Evolutionary conservation across 1,139 yeast genomes (phyloP).

Genomic region (Blastobotrys persicus): DNA sequence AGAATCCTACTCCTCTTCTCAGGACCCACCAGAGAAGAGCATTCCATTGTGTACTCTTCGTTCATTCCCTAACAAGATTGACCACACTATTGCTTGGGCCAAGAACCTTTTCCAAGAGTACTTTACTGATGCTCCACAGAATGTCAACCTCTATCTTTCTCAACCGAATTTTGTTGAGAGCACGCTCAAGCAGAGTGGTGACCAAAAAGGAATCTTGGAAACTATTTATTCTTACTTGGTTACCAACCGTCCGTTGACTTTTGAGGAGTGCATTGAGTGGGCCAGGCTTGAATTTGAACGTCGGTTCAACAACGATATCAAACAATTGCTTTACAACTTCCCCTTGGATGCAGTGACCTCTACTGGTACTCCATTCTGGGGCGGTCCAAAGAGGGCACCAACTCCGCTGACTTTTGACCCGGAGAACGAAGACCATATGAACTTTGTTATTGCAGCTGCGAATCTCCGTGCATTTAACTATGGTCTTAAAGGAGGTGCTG

Average conservation of each 20-base stretch:
- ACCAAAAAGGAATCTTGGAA: constrained; percentile 81
- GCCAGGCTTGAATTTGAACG: constrained; percentile 86
- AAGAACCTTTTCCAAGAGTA: constrained; percentile 93
- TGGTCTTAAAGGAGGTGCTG: constrained; percentile 61
- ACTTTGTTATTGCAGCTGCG: constrained; percentile 86
- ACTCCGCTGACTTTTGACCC: constrained; percentile 75
- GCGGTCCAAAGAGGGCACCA: constrained; percentile 97
- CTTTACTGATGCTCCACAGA: constrained; percentile 86
- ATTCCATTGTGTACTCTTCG: constrained; percentile 96
- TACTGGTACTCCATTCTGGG: constrained; percentile 93
- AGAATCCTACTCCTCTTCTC: constrained; percentile 92
- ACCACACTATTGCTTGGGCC: constrained; percentile 99
- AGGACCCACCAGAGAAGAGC: constrained; percentile 97
- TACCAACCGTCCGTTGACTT: constrained; percentile 77
- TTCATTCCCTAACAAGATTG: constrained; percentile 96
- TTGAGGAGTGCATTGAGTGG: constrained; percentile 95
- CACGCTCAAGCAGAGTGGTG: constrained; percentile 87
- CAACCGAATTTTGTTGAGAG: constrained; percentile 93
- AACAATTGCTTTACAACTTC: constrained; percentile 87
- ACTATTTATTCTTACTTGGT: constrained; percentile 68
- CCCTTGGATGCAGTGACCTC: constrained; percentile 92
- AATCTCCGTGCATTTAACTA: constrained; percentile 86
- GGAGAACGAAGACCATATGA: constrained; percentile 70
- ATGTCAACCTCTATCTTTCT: constrained; percentile 83
- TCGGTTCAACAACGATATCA: constrained; percentile 79